A percentile compares a stretch with the other conserved stretches of the same genome.
Conservation (phyloP, 495 filamentous ascomycete species). For the Talaromyces stipitatus region DNA sequence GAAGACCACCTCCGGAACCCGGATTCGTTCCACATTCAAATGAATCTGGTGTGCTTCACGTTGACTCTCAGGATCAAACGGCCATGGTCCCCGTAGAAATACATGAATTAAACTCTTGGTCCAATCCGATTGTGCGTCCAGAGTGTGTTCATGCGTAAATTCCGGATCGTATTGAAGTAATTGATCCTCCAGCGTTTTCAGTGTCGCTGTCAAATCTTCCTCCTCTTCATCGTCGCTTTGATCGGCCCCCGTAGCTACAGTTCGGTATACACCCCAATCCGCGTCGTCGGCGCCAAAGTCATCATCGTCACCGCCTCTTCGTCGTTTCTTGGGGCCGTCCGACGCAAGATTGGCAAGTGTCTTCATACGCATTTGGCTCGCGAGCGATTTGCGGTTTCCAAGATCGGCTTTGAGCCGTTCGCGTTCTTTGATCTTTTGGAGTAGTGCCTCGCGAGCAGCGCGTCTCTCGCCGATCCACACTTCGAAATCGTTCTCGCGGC, state of each 20-base stretch:
- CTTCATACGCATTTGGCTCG: constrained; percentile 96
- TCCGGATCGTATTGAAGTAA: constrained; percentile 77
- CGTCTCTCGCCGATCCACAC: constrained; percentile 80
- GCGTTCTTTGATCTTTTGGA: constrained; percentile 86
- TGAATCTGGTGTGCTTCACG: constrained; percentile 82
- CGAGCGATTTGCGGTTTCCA: constrained; percentile 91
- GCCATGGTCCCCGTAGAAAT: constrained; percentile 78
- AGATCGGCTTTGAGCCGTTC: constrained; percentile 87
- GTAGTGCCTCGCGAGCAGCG: constrained; percentile 58
- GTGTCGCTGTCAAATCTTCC: constrained; percentile 66
- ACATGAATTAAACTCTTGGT: constrained; percentile 82
- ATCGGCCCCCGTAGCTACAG: constrained; percentile 74
- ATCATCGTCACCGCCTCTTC: constrained; percentile 74
- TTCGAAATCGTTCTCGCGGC: constrained; percentile 74
- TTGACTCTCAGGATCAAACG: constrained; percentile 73
- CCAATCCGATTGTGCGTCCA: constrained; percentile 91
- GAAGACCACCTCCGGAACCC: constrained; percentile 92
- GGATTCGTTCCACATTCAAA: constrained; percentile 93
- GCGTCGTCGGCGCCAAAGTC: constrained; percentile 95
- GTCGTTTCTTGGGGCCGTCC: constrained; percentile 78
- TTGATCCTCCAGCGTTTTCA: constrained; percentile 72
- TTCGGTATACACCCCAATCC: constrained; percentile 94
- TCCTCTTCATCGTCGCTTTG: constrained; percentile 73
- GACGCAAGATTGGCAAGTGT: constrained; percentile 93
- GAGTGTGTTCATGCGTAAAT: constrained; percentile 84